A percentile compares a stretch with the other conserved stretches of the same genome.
phyloP scores from a whole-genome alignment of 176 grass and related monocot species.

The Oryza brachyantha region DNA sequence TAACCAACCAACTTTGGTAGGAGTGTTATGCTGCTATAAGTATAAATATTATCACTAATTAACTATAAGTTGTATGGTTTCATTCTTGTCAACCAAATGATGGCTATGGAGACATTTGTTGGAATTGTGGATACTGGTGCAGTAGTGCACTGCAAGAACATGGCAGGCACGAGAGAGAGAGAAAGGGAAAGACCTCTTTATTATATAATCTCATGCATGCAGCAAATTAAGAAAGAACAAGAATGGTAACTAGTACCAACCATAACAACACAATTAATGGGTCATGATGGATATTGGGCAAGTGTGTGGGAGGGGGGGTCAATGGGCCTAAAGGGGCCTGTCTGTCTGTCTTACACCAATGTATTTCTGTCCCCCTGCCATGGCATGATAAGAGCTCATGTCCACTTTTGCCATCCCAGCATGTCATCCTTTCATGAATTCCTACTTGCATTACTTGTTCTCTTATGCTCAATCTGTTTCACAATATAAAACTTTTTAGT shows the following conservation, averaged over 20 bases:
- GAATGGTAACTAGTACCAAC: slow-evolving; percentile 26
- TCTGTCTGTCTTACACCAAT: slow-evolving; percentile 48
- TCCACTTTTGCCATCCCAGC: slow-evolving; percentile 78
- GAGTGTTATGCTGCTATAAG: too few species aligned
- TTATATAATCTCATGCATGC: neutral
- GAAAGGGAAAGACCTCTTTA: neutral
- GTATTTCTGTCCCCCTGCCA: slow-evolving; percentile 33
- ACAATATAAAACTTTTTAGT: too few species aligned
- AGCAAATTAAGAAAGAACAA: slow-evolving; percentile 26
- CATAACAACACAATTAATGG: slow-evolving; percentile 68
- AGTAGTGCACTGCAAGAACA: slow-evolving; percentile 7
- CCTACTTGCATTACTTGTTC: neutral
- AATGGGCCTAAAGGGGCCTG: slow-evolving; percentile 47
- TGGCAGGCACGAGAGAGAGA: neutral
- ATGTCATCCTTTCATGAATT: slow-evolving; percentile 28
- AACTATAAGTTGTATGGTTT: neutral
- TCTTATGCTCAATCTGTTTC: too few species aligned
- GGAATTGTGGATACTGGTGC: slow-evolving; percentile 3
- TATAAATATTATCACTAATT: too few species aligned
- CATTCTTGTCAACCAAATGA: neutral
- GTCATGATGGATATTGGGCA: slow-evolving; percentile 59
- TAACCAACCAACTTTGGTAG: too few species aligned
- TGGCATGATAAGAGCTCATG: slow-evolving; percentile 62
- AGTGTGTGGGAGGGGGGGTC: slow-evolving; percentile 43
- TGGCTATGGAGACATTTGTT: neutral